Evolutionary conservation across 164 flowering plant genomes (phyloP).

Genomic region (Taxillus chinensis): DNA sequence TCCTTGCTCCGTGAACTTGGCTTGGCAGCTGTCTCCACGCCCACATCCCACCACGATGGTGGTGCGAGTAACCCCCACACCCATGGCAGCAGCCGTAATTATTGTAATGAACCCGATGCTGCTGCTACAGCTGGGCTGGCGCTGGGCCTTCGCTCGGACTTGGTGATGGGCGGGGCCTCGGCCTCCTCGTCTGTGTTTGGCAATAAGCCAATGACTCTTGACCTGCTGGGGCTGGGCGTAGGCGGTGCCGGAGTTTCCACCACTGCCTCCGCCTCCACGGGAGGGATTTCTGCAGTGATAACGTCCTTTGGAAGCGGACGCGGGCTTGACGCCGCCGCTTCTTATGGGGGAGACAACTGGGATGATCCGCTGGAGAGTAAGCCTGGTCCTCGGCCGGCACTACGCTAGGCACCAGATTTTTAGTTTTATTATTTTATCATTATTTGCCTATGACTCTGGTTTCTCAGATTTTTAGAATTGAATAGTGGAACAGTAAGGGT

Average conservation of each 20-base stretch:
- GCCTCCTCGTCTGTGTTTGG: constrained; percentile 27
- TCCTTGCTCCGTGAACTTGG: constrained; percentile 59
- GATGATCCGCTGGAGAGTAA: constrained; percentile 16
- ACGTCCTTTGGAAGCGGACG: constrained; percentile 15
- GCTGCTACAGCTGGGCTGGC: constrained; percentile 25
- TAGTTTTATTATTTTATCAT: no score
- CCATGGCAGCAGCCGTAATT: constrained; percentile 13
- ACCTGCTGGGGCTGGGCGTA: constrained; percentile 55
- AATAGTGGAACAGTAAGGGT: no score
- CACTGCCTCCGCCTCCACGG: neutral
- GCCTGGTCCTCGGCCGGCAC: constrained; percentile 10
- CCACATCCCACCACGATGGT: constrained; percentile 9
- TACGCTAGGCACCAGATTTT: neutral
- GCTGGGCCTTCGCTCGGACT: constrained; percentile 27
- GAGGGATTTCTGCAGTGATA: constrained; percentile 35
- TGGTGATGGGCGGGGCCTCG: constrained; percentile 29
- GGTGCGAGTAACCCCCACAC: neutral
- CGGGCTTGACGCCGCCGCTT: constrained; percentile 7
- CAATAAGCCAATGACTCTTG: constrained; percentile 44
- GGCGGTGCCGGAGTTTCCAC: constrained; percentile 24
- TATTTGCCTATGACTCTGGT: no score
- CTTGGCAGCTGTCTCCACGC: constrained; percentile 23
- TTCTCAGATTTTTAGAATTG: no score
- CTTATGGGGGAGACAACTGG: constrained; percentile 16
- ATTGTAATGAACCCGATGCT: neutral